Percentiles rank a stretch among this genome's conserved stretches.
phyloP scores from a whole-genome alignment of 176 grass and related monocot species.

The Oryza glaberrima region DNA sequence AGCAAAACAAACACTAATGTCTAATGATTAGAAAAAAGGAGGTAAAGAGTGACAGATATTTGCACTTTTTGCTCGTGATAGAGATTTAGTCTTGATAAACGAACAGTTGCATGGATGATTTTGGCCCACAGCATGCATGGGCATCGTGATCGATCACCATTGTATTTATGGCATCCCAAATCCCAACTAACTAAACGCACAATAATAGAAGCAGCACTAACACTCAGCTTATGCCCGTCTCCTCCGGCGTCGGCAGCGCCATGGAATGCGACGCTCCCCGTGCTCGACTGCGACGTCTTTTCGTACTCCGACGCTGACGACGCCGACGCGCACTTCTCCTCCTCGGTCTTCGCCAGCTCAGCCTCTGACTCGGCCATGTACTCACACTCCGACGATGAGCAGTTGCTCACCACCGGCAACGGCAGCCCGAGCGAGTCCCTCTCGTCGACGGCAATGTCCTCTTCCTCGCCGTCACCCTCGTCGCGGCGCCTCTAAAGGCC shows the following conservation, averaged over 20 bases:
- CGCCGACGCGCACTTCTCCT: neutral
- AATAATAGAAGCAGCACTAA: constrained; percentile 45
- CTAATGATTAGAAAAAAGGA: neutral
- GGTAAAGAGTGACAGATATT: neutral
- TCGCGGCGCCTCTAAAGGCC: constrained; percentile 55
- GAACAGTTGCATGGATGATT: neutral
- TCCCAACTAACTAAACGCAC: constrained; percentile 34
- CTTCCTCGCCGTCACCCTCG: neutral
- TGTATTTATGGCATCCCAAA: constrained; percentile 16
- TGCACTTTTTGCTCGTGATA: neutral
- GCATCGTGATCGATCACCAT: constrained; percentile 43
- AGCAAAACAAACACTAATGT: neutral
- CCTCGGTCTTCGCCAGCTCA: neutral
- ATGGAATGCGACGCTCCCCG: neutral
- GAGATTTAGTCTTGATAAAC: neutral
- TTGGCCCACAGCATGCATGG: constrained; percentile 6
- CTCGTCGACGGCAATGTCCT: constrained; percentile 26
- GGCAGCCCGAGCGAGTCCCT: constrained; percentile 44
- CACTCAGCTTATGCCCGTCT: constrained; percentile 42
- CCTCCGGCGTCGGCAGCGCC: constrained; percentile 6
- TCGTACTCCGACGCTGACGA: constrained; percentile 24
- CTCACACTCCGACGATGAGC: constrained; percentile 44
- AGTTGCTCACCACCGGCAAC: constrained; percentile 74
- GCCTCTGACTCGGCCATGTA: neutral
- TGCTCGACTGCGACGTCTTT: neutral